Conservation (phyloP, 352 stramenopile genomes). For the Globisporangium parvum region DNA sequence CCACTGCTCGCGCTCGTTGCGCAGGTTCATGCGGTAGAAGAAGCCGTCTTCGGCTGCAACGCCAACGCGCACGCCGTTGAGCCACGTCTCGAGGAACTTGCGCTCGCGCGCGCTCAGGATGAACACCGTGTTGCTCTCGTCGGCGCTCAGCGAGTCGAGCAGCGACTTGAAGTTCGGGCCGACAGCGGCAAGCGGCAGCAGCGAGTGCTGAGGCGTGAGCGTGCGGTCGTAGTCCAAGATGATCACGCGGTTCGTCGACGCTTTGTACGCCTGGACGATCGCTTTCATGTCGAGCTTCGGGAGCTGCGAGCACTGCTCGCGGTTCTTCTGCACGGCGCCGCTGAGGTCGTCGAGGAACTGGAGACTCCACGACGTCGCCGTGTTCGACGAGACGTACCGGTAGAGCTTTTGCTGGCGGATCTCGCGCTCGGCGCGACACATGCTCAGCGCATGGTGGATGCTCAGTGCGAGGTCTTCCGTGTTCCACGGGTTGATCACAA, state of each 20-base stretch:
- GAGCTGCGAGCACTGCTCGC: constrained; percentile 36
- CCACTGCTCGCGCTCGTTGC: constrained; percentile 62
- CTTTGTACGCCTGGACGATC: constrained; percentile 63
- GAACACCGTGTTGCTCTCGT: constrained; percentile 72
- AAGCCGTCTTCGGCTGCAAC: constrained; percentile 74
- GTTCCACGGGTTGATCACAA: constrained; percentile 87
- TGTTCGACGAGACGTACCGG: constrained; percentile 85
- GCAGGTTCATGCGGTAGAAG: constrained; percentile 78
- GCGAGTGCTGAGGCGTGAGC: constrained; percentile 65
- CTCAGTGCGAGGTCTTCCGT: constrained; percentile 79
- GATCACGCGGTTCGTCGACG: constrained; percentile 74
- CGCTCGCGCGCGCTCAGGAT: constrained; percentile 71
- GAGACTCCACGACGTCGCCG: constrained; percentile 75
- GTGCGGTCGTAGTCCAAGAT: constrained; percentile 88
- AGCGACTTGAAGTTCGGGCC: constrained; percentile 72
- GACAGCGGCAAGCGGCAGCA: constrained; percentile 74
- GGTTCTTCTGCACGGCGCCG: constrained; percentile 57
- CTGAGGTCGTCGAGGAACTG: constrained; percentile 71
- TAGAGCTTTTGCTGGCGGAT: constrained; percentile 89
- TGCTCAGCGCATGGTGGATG: constrained; percentile 79
- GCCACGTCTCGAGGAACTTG: constrained; percentile 88
- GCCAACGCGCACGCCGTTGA: constrained; percentile 63
- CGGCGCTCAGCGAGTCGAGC: constrained; percentile 57
- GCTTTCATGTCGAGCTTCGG: constrained; percentile 52
- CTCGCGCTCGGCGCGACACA: constrained; percentile 78